Percentiles rank a stretch among this genome's conserved stretches.
phyloP scores from a whole-genome alignment of 169 alveolate genomes.

The Eimeria necatrix region DNA sequence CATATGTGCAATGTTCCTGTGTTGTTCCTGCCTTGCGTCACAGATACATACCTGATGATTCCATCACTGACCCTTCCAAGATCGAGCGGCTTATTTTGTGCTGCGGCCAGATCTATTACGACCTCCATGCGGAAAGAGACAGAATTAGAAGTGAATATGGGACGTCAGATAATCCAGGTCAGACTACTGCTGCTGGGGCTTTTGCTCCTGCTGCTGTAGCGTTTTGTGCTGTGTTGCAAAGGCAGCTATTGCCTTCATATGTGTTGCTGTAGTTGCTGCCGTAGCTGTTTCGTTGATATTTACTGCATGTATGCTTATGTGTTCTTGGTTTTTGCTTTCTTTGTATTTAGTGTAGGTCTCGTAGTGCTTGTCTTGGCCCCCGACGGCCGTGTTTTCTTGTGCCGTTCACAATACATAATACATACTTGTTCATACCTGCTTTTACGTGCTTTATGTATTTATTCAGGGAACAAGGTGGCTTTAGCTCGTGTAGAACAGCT shows the following conservation, averaged over 20 bases:
- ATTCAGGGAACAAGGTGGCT: constrained; percentile 84
- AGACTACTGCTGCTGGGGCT: neutral
- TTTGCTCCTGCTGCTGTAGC: neutral
- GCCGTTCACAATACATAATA: neutral
- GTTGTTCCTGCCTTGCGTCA: neutral
- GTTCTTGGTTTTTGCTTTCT: neutral
- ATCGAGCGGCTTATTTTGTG: constrained; percentile 93
- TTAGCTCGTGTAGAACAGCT: constrained; percentile 93
- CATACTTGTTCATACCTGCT: too few relatives aligned
- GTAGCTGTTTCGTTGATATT: too few relatives aligned
- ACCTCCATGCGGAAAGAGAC: constrained; percentile 84
- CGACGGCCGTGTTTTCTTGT: neutral
- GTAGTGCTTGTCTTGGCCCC: neutral
- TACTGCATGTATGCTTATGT: too few relatives aligned
- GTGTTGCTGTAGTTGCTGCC: too few relatives aligned
- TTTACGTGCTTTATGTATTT: neutral
- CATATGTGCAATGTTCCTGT: neutral
- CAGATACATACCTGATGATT: constrained; percentile 79
- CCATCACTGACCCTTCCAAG: constrained; percentile 52
- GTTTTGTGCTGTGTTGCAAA: neutral
- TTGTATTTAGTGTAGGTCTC: neutral
- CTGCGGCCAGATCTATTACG: constrained; percentile 95
- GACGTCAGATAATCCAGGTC: neutral
- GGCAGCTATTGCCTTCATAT: too few relatives aligned
- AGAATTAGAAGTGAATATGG: constrained; percentile 21